A percentile compares a stretch with the other conserved stretches of the same genome.
phyloP scores from a whole-genome alignment of 2,329 filamentous ascomycete genomes.

The Pseudogymnoascus sp. region DNA sequence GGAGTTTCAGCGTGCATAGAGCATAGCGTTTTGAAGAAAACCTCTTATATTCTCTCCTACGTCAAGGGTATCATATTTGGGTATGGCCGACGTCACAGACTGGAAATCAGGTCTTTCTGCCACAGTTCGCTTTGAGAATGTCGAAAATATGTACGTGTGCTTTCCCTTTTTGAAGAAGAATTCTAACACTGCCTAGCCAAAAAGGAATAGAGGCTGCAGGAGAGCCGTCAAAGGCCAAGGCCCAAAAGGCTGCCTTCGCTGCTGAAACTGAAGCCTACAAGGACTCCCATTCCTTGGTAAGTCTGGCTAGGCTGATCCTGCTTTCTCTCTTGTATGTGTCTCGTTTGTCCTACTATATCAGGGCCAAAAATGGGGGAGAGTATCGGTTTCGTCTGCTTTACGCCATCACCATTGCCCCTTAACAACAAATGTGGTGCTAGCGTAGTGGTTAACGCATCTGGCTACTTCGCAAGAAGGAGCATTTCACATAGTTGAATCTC shows the following conservation, averaged over 20 bases:
- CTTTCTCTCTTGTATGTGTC: not conserved
- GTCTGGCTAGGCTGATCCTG: conserved; percentile 16
- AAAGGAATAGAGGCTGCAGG: conserved; percentile 30
- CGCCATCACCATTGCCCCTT: not conserved
- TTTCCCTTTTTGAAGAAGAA: not conserved
- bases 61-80: not conserved
- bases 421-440: not conserved
- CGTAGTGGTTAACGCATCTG: not conserved
- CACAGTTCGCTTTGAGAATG: conserved; percentile 53
- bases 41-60: not conserved
- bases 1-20: not conserved
- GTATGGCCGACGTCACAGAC: conserved; percentile 21
- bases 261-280: conserved; percentile 60
- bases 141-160: conserved; percentile 52
- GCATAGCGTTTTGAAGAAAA: not conserved
- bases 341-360: not conserved
- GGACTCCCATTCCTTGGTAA: conserved; percentile 50
- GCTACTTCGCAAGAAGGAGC: not conserved
- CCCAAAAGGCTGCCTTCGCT: conserved; percentile 48
- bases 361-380: not conserved
- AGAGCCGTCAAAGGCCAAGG: conserved; percentile 39
- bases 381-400: not conserved
- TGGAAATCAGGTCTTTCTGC: conserved; percentile 24
- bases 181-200: conserved; percentile 10
- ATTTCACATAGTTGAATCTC: conserved; percentile 20